phyloP scores from a whole-genome alignment of 805 yeast genomes.

The Priceomyces medius region DNA sequence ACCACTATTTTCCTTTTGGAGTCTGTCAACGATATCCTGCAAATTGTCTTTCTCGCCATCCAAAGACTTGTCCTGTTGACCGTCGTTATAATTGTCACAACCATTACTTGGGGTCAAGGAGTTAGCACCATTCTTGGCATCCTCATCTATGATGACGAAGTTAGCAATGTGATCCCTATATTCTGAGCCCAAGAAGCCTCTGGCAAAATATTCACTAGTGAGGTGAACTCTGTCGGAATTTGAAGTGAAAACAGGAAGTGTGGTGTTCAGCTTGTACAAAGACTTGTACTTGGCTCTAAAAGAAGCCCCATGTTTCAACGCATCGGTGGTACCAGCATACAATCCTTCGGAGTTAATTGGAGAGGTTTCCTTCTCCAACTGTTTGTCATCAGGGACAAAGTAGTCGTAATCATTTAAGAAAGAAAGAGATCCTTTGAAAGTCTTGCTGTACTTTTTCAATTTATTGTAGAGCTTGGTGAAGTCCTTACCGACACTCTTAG shows the following conservation, averaged over 20 bases:
- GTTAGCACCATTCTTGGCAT: constrained; percentile 51
- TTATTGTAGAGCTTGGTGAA: constrained; percentile 27
- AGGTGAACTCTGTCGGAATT: constrained; percentile 55
- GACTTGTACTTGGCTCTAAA: constrained; percentile 50
- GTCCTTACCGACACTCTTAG: constrained; percentile 26
- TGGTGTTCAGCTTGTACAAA: constrained; percentile 36
- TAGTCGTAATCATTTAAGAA: constrained; percentile 53
- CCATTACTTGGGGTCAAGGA: constrained; percentile 55
- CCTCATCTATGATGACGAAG: constrained; percentile 47
- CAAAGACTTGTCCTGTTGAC: constrained; percentile 21
- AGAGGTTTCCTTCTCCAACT: constrained; percentile 52
- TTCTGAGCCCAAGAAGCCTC: constrained; percentile 55
- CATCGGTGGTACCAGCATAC: constrained; percentile 53
- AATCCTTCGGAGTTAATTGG: constrained; percentile 43
- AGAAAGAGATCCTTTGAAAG: constrained; percentile 48
- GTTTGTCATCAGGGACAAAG: constrained; percentile 37
- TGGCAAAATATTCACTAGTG: constrained; percentile 55
- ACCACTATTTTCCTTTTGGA: constrained; percentile 55
- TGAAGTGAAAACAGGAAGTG: constrained; percentile 53
- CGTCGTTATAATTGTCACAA: constrained; percentile 38
- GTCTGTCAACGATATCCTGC: constrained; percentile 53
- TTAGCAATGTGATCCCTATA: constrained; percentile 31
- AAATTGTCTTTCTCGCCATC: constrained; percentile 45
- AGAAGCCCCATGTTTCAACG: constrained; percentile 47
- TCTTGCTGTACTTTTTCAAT: constrained; percentile 23